A percentile compares a stretch with the other conserved stretches of the same genome.
phyloP scores from a whole-genome alignment of 1,284 basidiomycete genomes.

The Trametes polyzona region DNA sequence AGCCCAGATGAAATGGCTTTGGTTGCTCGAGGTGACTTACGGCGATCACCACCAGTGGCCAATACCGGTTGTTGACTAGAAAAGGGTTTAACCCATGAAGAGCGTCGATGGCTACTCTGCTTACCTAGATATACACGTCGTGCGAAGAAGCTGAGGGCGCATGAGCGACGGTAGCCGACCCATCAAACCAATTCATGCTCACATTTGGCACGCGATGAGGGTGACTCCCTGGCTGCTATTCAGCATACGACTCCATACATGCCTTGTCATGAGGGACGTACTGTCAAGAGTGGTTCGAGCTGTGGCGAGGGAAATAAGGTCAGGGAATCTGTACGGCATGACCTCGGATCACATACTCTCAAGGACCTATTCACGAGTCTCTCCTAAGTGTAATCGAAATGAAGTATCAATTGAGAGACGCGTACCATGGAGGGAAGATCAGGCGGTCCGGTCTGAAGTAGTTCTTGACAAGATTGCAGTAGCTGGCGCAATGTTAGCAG shows the following conservation, averaged over 20 bases:
- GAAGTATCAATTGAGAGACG: no score
- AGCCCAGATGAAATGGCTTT: no score
- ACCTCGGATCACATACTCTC: no score
- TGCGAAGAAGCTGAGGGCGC: not conserved
- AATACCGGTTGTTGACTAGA: no score
- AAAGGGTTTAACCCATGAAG: no score
- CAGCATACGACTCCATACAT: no score
- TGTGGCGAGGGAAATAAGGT: not conserved
- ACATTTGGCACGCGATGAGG: not conserved
- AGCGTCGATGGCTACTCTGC: no score
- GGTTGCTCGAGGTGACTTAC: no score
- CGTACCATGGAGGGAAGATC: not conserved
- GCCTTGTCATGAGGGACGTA: not conserved
- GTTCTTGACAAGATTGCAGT: not conserved
- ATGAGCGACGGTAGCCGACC: not conserved
- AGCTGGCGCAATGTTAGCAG: not conserved
- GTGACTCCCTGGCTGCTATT: not conserved
- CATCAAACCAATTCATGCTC: not conserved
- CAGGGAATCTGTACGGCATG: no score
- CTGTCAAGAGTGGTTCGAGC: not conserved
- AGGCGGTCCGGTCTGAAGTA: not conserved
- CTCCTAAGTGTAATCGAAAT: no score
- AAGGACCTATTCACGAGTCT: no score
- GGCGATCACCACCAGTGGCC: not conserved
- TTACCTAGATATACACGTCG: conserved; percentile 7